Percentiles rank a stretch among this genome's conserved stretches.
Evolutionary conservation across 495 filamentous ascomycete genomes (phyloP).

Genomic region (Penicillium coprophilum): DNA sequence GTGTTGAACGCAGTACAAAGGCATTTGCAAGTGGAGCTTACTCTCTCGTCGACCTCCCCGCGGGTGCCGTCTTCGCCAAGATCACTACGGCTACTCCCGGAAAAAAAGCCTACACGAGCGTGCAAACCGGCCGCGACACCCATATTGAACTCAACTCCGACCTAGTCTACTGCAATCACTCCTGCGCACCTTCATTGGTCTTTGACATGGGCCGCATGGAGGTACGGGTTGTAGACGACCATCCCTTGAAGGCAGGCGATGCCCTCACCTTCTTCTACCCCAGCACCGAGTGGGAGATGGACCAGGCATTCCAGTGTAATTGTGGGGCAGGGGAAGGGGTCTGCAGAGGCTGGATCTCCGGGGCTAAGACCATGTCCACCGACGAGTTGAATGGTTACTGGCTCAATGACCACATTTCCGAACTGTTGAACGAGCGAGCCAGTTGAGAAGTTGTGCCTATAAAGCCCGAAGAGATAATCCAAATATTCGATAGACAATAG

Average conservation of each 20-base stretch:
- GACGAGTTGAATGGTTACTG: constrained; percentile 37
- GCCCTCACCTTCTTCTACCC: constrained; percentile 80
- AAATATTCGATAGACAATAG: constrained; percentile 11
- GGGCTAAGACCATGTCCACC: constrained; percentile 32
- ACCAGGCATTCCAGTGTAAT: constrained; percentile 66
- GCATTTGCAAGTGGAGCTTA: constrained; percentile 61
- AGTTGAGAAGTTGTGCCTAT: background rate
- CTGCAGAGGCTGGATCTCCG: constrained; percentile 38
- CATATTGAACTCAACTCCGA: constrained; percentile 77
- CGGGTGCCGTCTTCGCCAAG: constrained; percentile 60
- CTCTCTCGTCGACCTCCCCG: constrained; percentile 60
- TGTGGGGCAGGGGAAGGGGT: constrained; percentile 47
- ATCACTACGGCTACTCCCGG: constrained; percentile 53
- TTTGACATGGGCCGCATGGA: constrained; percentile 67
- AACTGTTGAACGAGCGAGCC: constrained; percentile 26
- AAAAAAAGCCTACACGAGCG: constrained; percentile 66
- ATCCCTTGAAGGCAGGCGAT: constrained; percentile 56
- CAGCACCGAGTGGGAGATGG: constrained; percentile 74
- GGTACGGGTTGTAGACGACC: constrained; percentile 57
- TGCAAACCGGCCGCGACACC: constrained; percentile 59
- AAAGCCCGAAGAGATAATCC: background rate
- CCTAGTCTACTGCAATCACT: constrained; percentile 74
- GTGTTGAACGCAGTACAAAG: constrained; percentile 38
- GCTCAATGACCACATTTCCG: constrained; percentile 40
- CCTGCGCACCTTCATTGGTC: constrained; percentile 64